Evolutionary conservation across 768 basidiomycete species (phyloP).

Genomic region (Crassisporium funariophilum): DNA sequence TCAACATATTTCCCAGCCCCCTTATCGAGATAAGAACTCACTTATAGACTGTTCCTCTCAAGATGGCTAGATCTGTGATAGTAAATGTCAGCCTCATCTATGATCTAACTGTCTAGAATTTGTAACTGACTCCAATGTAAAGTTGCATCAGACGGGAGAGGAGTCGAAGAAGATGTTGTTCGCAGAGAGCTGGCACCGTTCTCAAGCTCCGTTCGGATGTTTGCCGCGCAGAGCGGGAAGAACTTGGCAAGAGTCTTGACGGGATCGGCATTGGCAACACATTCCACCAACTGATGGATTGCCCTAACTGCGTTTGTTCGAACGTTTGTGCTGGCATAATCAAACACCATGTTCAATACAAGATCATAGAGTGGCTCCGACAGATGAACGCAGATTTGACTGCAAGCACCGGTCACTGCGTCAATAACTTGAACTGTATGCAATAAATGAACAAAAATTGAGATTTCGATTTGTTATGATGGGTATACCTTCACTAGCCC

Average conservation of each 20-base stretch:
- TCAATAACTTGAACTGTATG: constrained; percentile 70
- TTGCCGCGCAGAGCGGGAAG: constrained; percentile 68
- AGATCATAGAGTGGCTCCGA: constrained; percentile 77
- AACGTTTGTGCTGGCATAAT: constrained; percentile 80
- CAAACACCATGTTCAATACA: constrained; percentile 80
- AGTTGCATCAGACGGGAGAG: constrained; percentile 79
- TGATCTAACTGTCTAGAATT: constrained; percentile 6
- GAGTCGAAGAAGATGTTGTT: constrained; percentile 69
- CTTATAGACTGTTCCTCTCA: constrained; percentile 83
- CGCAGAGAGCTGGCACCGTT: constrained; percentile 78
- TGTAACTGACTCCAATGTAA: constrained; percentile 77
- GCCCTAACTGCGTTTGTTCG: constrained; percentile 86
- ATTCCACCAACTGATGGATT: constrained; percentile 84
- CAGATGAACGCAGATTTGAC: constrained; percentile 74
- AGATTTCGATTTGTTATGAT: not conserved
- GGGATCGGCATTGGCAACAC: constrained; percentile 80
- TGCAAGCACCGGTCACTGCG: constrained; percentile 74
- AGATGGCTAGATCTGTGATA: constrained; percentile 64
- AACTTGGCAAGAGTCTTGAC: constrained; percentile 78
- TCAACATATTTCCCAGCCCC: no score
- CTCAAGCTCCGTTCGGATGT: constrained; percentile 78
- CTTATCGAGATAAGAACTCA: no score
- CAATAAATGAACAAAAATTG: constrained; percentile 6
- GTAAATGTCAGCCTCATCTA: not conserved
- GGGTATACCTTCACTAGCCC: constrained; percentile 60